Evolutionary conservation across 495 filamentous ascomycete genomes (phyloP).

Genomic region (Delitschia confertaspora): DNA sequence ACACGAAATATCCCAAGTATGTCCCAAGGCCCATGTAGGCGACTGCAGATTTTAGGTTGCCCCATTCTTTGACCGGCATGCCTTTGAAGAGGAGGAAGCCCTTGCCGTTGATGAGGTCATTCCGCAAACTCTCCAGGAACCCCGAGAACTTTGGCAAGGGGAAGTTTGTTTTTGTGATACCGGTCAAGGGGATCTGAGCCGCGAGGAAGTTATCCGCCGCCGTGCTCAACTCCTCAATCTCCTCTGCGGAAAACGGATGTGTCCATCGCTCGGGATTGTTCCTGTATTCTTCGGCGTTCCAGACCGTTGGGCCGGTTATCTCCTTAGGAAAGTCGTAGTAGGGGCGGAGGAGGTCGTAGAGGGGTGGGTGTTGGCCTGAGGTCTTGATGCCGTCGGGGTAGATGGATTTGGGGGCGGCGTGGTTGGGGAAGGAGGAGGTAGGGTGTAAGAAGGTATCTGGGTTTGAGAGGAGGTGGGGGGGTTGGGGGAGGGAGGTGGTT

Average conservation of each 20-base stretch:
- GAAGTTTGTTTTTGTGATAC: conserved; percentile 66
- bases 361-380: conserved; percentile 70
- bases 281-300: conserved; percentile 64
- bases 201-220: conserved; percentile 62
- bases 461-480: conserved; percentile 4
- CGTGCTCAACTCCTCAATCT: conserved; percentile 58
- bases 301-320: conserved; percentile 68
- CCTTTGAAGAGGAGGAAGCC: conserved; percentile 87
- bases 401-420: conserved; percentile 27
- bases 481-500: conserved; percentile 1
- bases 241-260: conserved; percentile 55
- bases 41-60: conserved; percentile 67
- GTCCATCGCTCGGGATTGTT: conserved; percentile 67
- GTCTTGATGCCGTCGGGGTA: conserved; percentile 48
- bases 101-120: conserved; percentile 71
- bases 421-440: conserved; percentile 8
- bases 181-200: conserved; percentile 54
- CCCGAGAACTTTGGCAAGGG: conserved; percentile 51
- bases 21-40: conserved; percentile 89
- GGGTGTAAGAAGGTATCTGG: background rate
- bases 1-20: conserved; percentile 75
- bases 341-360: conserved; percentile 54
- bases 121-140: conserved; percentile 49
- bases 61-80: conserved; percentile 68
- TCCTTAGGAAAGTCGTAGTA: conserved; percentile 66